Conservation (phyloP, 1,284 basidiomycete species). For the Microbotryum saponariae region DNA sequence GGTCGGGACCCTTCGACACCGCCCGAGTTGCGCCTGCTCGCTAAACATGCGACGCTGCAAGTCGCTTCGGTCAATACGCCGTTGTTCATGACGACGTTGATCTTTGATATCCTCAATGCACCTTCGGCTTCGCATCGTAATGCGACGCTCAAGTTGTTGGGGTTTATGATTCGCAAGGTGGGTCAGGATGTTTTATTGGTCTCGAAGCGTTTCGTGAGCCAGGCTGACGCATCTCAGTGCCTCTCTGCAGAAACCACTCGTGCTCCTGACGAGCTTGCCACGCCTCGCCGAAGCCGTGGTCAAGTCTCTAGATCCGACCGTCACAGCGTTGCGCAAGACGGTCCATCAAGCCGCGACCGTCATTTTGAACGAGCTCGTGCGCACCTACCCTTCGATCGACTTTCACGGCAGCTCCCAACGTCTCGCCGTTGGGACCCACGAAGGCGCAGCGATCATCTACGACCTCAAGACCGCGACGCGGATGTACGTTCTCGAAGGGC, state of each 20-base stretch:
- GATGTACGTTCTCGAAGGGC: constrained; percentile 87
- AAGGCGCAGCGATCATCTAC: constrained; percentile 69
- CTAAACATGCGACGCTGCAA: constrained; percentile 62
- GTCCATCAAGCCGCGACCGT: constrained; percentile 86
- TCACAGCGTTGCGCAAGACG: constrained; percentile 71
- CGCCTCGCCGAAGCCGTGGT: constrained; percentile 90
- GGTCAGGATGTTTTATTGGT: constrained; percentile 3
- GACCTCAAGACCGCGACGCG: constrained; percentile 93
- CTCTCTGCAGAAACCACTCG: constrained; percentile 60
- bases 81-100: constrained; percentile 90
- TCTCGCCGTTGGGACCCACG: constrained; percentile 85
- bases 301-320: constrained; percentile 88
- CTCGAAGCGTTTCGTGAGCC: background rate
- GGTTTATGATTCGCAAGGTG: constrained; percentile 85
- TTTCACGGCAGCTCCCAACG: constrained; percentile 80
- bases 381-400: constrained; percentile 81
- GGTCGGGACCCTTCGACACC: constrained; percentile 60
- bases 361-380: constrained; percentile 78
- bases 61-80: constrained; percentile 77
- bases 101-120: constrained; percentile 73
- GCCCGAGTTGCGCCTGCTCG: constrained; percentile 41
- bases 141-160: constrained; percentile 84
- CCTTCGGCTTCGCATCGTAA: constrained; percentile 69
- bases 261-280: constrained; percentile 78
- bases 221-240: too few species aligned